These are phyloP conservation scores for Chrysoporthe puriensis DNA, from an alignment of 2,329 filamentous ascomycete genomes.

Conservation along the genomic window DNA sequence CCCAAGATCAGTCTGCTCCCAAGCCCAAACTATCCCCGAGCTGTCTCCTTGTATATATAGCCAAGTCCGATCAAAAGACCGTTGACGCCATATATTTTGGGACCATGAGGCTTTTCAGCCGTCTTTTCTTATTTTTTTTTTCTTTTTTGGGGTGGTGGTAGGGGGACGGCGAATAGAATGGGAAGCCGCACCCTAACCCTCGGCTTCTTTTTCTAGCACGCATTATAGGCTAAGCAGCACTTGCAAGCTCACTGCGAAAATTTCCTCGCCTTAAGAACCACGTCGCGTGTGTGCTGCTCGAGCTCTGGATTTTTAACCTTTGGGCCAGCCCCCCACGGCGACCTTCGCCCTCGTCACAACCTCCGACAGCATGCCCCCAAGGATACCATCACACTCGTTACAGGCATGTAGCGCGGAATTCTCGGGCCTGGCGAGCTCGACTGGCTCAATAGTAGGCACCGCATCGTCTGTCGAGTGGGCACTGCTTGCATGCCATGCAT, in stretches of 20 bases:
- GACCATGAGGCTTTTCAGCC: too few relatives aligned
- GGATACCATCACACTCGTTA: constrained; percentile 26
- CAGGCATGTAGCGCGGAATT: constrained; percentile 25
- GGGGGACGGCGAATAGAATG: too few relatives aligned
- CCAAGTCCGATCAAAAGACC: too few relatives aligned
- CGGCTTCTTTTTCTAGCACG: neutral
- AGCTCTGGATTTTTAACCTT: constrained; percentile 9
- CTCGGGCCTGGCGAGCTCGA: constrained; percentile 21
- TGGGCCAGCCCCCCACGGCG: constrained; percentile 19
- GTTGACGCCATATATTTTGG: too few relatives aligned
- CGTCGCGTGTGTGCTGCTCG: neutral
- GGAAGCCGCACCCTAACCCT: neutral
- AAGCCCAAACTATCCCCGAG: too few relatives aligned
- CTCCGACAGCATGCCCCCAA: constrained; percentile 24
- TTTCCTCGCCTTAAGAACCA: constrained; percentile 6
- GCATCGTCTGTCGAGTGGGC: constrained; percentile 22
- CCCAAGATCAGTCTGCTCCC: too few relatives aligned
- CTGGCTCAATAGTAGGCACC: constrained; percentile 10
- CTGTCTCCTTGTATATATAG: too few relatives aligned
- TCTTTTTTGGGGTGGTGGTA: neutral
- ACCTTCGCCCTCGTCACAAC: neutral
- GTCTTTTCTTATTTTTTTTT: too few relatives aligned
- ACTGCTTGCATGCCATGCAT: constrained; percentile 16
- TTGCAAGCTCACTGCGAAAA: constrained; percentile 2
- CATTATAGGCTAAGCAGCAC: neutral